Conservation (phyloP, 257 asterid species). For the Solanum stenotomum region DNA sequence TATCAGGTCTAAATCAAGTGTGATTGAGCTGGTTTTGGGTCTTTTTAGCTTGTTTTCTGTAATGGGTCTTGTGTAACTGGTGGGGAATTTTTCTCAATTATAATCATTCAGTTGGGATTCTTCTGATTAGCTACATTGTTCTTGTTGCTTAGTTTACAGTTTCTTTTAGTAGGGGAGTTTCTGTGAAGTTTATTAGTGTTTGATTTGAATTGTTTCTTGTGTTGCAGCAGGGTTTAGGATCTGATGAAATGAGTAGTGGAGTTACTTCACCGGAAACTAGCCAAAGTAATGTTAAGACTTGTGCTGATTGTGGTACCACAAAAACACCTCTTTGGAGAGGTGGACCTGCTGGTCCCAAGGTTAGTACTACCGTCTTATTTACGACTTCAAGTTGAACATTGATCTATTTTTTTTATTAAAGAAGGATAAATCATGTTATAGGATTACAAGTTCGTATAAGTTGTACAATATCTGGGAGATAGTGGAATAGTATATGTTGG, state of each 20-base stretch:
- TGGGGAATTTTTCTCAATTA: background rate
- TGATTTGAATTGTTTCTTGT: background rate
- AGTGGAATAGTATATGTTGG: background rate
- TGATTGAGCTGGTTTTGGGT: background rate
- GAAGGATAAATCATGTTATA: background rate
- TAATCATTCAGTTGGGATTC: background rate
- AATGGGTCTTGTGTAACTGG: background rate
- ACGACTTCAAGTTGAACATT: background rate
- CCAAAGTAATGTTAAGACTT: slow-evolving; percentile 61
- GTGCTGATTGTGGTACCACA: slow-evolving; percentile 90
- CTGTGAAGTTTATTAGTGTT: background rate
- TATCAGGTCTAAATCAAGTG: background rate
- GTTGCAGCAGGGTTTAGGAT: background rate
- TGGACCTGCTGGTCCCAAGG: slow-evolving; percentile 99
- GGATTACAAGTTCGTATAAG: background rate
- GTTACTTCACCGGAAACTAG: slow-evolving; percentile 36
- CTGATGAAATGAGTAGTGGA: slow-evolving; percentile 52
- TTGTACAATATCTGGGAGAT: background rate
- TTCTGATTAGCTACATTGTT: slow-evolving; percentile 1
- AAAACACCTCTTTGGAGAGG: slow-evolving; percentile 98
- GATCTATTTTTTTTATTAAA: background rate
- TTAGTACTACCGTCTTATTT: background rate
- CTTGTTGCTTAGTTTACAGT: background rate
- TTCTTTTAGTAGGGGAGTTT: background rate
- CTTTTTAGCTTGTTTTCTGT: background rate